phyloP scores from a whole-genome alignment of 257 asterid species.

The Craterostigma plantagineum region DNA sequence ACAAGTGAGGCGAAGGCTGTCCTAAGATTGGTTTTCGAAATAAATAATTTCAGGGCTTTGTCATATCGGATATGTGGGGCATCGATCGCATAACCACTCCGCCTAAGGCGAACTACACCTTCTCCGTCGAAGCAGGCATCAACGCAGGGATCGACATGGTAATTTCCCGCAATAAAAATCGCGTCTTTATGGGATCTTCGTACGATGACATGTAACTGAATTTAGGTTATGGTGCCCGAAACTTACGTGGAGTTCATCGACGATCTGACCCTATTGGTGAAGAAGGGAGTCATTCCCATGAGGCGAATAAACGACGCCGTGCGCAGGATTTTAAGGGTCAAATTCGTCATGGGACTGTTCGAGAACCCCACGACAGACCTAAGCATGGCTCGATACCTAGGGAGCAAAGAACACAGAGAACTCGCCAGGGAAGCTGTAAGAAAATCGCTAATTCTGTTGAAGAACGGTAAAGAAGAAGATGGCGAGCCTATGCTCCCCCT shows the following conservation, averaged over 20 bases:
- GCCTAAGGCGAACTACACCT: conserved; percentile 31
- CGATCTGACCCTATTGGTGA: conserved; percentile 22
- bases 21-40: not conserved
- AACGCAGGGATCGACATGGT: conserved; percentile 67
- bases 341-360: conserved; percentile 43
- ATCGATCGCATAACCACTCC: conserved; percentile 37
- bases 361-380: conserved; percentile 45
- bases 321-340: conserved; percentile 41
- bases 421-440: conserved; percentile 74
- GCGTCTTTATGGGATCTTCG: no score
- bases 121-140: conserved; percentile 27
- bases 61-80: conserved; percentile 42
- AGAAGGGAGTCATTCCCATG: conserved; percentile 28
- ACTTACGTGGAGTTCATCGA: conserved; percentile 22
- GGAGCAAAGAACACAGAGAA: conserved; percentile 49
- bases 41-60: conserved; percentile 39
- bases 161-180: no score
- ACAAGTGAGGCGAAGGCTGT: not conserved
- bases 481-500: conserved; percentile 37
- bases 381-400: conserved; percentile 21
- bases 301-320: conserved; percentile 56
- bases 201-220: no score
- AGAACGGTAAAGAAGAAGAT: conserved; percentile 35
- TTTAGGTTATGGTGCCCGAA: conserved; percentile 45
- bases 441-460: conserved; percentile 51